Base-by-base conservation (phyloP, 345 rosid species). In the Lagerstroemia speciosa region DNA sequence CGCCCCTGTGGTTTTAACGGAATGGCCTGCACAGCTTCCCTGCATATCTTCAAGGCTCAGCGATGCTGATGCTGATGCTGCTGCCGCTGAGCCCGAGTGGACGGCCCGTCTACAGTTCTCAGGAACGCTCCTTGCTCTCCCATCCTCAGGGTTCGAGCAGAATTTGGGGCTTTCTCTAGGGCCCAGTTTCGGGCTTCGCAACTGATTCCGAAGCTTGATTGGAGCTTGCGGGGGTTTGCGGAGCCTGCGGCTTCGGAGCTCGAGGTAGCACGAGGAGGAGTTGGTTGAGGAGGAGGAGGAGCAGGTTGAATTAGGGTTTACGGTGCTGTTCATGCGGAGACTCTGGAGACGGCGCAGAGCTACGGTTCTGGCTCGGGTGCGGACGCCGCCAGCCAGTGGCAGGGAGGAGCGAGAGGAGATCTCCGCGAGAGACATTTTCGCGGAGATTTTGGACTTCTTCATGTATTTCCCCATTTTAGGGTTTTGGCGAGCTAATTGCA, bases 171-270 rank as follows among this genome's bases (percentile, higher is more conserved):
- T 53, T 24, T 8, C 29, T 24, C 30, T 6, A 29, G 34, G 29
- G 19, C 33, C 33, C 20, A 14, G 32, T 58, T 2, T 38, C 3
- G 67, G 31, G 29, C 31, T 32, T 26, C 30, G 50, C 67, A n/a
- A 8, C 33, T 65, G 67, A 29, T 38, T 38, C 19, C 48, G 67
- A 26, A 43, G 67, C 67, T 1, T 40, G 26, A 24, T 38, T 40
- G 67, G 66, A 9, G 71, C 52, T 68, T 80, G 67, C n/a, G 86
- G 87, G 29, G 87, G 80, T 68, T 86, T 89, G 70, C 77, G 83
- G 8, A 89, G 90, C 14, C 98, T 86, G n/a, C 99, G 98, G 69
- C 91, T 95, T 10, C 99, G 77, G 3, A 95, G 93, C 87, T 94
- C 97, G 36, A 95, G 93, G 71, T 92, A 95, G 17, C 86, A 83